Base-by-base conservation (phyloP, 345 rosid genomes). In the Anacardium occidentale region DNA sequence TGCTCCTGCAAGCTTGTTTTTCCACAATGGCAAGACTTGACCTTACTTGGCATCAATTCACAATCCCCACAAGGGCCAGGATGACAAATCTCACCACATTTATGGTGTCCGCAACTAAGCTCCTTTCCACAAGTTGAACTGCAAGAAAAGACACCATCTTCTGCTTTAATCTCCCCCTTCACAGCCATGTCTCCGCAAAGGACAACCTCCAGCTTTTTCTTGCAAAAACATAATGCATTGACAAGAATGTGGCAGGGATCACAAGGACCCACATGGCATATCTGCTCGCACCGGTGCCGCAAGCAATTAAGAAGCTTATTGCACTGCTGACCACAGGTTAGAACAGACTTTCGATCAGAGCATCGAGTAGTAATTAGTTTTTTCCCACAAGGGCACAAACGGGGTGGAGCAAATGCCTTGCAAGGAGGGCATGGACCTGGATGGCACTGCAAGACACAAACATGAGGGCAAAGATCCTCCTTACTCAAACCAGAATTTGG, bases 371-470 rank as follows among this genome's bases (percentile, higher is more conserved):
- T 87, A 74, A 88, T 78, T 59, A 75, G 77, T 78, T 92, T 87
- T 82, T 91, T 95, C 72, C 97, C 96, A 75, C 98, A 95, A 74
- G 97, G 98, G 58, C 98, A 95, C 63, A 70, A 54, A 21, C 83
- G 75, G 5, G 96, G 91, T 8, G 93, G 98, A 70, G 99, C 96
- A 85, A 95, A 95, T 17, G 91, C 90, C 83, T 89, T 95, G 72
- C 97, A 95, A 62, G 99, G 97, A 80, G 99, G 98, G 79, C 98
- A 95, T 14, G 99, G 98, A 59, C 99, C 99, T 24, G 97, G 99
- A 68, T 95, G 99, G 73, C 98, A 95, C 78, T 91, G 99, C 91
- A 95, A 79, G 45, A 95, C 97, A 82, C 99, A 95, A 72, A 79
- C 66, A 79, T 92, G 99, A 73, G 97, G 98, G 63, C 99, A 95